Evolutionary conservation across 2,329 filamentous ascomycete species (phyloP), one percentile per base, ranked within the genome.

Genomic region (Podosphaera aphanis): DNA sequence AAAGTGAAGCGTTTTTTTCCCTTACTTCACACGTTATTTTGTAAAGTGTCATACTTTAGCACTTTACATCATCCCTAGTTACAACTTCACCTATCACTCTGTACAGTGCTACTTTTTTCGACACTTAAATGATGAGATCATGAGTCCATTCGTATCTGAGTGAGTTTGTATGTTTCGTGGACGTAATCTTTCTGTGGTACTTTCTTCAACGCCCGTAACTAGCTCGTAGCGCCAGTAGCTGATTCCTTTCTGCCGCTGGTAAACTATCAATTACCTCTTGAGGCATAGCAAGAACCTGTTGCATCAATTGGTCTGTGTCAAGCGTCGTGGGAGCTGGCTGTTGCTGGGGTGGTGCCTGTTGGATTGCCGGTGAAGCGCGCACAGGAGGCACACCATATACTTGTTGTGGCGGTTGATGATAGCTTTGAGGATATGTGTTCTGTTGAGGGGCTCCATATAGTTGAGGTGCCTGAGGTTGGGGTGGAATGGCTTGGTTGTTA

Each of bases 181-280:
- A 33, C 10, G 13, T 13, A 6, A 33, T 27, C 5, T 18, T 42
- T 27, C 16, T 27, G 39, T 2, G 21, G 13, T 27, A 4, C 27
- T 23, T 21, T 23, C 16, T 41, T 40, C 45, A 52, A 33, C 51
- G 50, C 21, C 53, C 55, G 50, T 48, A 56, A 18, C 49, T 51
- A 5, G 54, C 76, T 46, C 84, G 70, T 47, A 94, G 65, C 33
- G 77, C 68, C 65, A 93, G 71, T 46, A 95, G 79, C 61, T 94
- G 84, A 49, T 73, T 72, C 46, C 80, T 70, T 56, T 90, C 79
- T 18, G 73, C 71, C 33, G 83, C 79, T 5, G 80, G 76, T 43
- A 94, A 65, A 56, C 75, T 72, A 58, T 88, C 79, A 53, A 95
- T 85, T 47, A 83, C 74, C 48, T 82, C 71, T 56, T 83, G 79